Percentiles rank a stretch among this genome's conserved stretches.
Conservation (phyloP, 192 early-diverging fungal genomes). For the Umbelopsis ramanniana region DNA sequence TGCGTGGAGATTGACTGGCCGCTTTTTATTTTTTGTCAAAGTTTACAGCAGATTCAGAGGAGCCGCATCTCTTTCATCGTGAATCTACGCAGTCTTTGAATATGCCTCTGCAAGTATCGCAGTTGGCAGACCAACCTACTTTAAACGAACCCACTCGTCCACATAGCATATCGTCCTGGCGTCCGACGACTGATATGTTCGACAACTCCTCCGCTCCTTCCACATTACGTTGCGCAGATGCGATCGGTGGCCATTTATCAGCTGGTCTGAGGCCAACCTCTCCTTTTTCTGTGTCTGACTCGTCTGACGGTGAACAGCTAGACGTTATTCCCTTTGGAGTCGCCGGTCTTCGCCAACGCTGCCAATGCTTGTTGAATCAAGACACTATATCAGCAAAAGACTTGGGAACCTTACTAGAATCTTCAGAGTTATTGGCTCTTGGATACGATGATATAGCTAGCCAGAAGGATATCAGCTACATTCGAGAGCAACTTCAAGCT, state of each 20-base stretch:
- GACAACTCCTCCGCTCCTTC: conserved; percentile 21
- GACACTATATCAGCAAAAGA: neutral
- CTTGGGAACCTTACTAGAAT: neutral
- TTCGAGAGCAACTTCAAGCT: conserved; percentile 3
- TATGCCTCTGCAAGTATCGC: conserved; percentile 14
- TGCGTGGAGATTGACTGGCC: conserved; percentile 21
- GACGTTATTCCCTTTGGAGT: conserved; percentile 13
- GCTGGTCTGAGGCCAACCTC: conserved; percentile 1
- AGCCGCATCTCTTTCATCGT: neutral
- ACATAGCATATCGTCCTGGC: conserved; percentile 19
- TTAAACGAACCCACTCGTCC: neutral
- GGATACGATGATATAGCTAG: conserved; percentile 5
- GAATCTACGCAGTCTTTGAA: conserved; percentile 15
- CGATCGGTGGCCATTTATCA: conserved; percentile 5
- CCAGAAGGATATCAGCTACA: neutral
- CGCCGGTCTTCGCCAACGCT: conserved; percentile 1
- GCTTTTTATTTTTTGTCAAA: conserved; percentile 20
- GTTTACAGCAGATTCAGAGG: conserved; percentile 18
- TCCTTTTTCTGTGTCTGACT: conserved; percentile 19
- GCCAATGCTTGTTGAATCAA: conserved; percentile 3
- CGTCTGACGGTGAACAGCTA: conserved; percentile 12
- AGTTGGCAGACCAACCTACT: conserved; percentile 7
- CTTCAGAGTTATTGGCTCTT: neutral
- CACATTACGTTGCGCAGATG: neutral
- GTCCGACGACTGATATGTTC: neutral